These are phyloP conservation scores for Plasmodium sp. DNA, from an alignment of 169 alveolate genomes.

Conservation along the genomic window DNA sequence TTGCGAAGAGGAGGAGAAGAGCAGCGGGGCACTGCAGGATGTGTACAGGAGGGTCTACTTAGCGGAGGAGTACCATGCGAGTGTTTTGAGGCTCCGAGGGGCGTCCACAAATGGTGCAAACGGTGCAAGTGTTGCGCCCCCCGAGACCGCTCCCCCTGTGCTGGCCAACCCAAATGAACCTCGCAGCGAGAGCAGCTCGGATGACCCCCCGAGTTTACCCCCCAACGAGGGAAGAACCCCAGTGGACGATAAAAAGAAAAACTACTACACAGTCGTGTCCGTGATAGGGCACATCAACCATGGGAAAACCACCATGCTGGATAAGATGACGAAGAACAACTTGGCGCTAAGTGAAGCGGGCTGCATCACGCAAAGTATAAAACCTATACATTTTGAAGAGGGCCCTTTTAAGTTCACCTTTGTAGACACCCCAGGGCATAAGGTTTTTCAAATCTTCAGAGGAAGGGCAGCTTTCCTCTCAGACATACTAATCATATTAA, in stretches of 20 bases:
- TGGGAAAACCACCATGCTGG: constrained; percentile 89
- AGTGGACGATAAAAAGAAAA: not conserved
- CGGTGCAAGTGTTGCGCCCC: not conserved
- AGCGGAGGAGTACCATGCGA: constrained; percentile 16
- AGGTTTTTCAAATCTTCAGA: constrained; percentile 79
- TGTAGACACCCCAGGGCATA: constrained; percentile 89
- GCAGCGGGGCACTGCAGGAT: constrained; percentile 2
- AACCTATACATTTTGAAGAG: constrained; percentile 62
- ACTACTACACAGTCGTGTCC: constrained; percentile 82
- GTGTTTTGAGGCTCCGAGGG: not conserved
- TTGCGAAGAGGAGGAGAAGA: constrained; percentile 71
- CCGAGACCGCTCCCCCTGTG: not conserved
- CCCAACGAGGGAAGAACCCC: constrained; percentile 3
- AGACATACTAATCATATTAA: constrained; percentile 82
- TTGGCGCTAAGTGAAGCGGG: constrained; percentile 75
- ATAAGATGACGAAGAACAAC: constrained; percentile 58
- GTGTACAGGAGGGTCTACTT: constrained; percentile 25
- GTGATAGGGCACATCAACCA: constrained; percentile 90
- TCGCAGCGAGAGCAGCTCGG: not conserved
- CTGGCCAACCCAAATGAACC: not conserved
- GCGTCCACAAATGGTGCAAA: not conserved
- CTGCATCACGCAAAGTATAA: constrained; percentile 76
- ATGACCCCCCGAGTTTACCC: not conserved
- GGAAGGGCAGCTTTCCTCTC: constrained; percentile 87
- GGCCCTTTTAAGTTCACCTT: constrained; percentile 76